These are phyloP conservation scores for Leccinum barrowsii DNA, from an alignment of 768 basidiomycete species.

Conservation along the genomic window DNA sequence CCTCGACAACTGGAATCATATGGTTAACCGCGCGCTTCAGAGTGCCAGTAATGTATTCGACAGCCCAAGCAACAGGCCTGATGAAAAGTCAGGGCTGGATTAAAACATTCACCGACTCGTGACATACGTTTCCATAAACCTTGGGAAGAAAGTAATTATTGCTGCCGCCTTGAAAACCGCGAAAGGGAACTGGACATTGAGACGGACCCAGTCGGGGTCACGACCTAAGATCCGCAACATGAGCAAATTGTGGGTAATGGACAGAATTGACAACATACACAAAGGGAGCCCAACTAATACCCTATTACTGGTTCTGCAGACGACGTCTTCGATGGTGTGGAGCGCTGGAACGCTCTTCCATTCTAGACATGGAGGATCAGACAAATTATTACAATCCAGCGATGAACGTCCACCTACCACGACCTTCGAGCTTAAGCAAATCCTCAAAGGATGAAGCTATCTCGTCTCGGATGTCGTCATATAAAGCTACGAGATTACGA, in stretches of 20 bases:
- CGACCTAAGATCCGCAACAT: constrained; percentile 1
- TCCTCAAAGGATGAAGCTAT: constrained; percentile 40
- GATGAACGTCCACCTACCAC: constrained; percentile 10
- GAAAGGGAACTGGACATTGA: constrained; percentile 31
- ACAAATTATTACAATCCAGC: neutral
- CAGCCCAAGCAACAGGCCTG: constrained; percentile 1
- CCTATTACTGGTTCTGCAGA: constrained; percentile 11
- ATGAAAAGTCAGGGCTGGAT: neutral
- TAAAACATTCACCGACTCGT: neutral
- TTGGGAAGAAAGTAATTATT: constrained; percentile 33
- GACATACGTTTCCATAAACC: constrained; percentile 31
- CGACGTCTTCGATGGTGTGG: neutral
- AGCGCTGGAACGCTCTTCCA: constrained; percentile 13
- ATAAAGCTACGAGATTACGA: constrained; percentile 36
- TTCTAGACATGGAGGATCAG: neutral
- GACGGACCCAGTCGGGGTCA: constrained; percentile 29
- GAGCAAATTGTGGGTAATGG: neutral
- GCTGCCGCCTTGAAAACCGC: constrained; percentile 1
- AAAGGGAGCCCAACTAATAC: constrained; percentile 16
- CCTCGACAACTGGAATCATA: constrained; percentile 27
- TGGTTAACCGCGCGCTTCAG: constrained; percentile 8
- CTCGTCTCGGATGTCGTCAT: constrained; percentile 44
- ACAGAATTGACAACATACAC: constrained; percentile 1
- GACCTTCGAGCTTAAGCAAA: constrained; percentile 24
- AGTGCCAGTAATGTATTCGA: constrained; percentile 2